Base-by-base conservation (phyloP, 495 filamentous ascomycete genomes). In the Hyaloscypha variabilis region DNA sequence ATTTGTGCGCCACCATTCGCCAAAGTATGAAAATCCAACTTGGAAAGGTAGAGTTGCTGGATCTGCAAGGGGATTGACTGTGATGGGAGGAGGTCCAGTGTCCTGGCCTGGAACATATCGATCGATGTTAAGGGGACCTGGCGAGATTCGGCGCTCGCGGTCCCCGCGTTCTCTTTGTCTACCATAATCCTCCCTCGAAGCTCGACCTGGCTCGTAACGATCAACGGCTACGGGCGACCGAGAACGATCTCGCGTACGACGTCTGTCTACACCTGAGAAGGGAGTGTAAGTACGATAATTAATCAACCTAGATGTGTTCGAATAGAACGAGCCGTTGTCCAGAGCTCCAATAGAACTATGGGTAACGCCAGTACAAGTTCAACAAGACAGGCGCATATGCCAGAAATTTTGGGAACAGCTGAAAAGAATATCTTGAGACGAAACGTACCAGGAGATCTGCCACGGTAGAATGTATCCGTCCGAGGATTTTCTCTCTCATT, bases 21-120 rank as follows among this genome's bases (percentile, higher is more conserved):
- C 91, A 73, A 96, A 99, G 77, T 89, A 98, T 26, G 90, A 97
- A 78, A 98, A 98, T 0, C 95, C 94, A 56, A 97, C 95, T 74
- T 97, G 94, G 67, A 90, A 96, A 17, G 97, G 90, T 11, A 98
- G 82, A 57, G 85, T 90, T 60, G 93, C 80, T 8, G 95, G 95
- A 69, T 98, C 91, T 19, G 87, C 82, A 36, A 97, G 75, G 3
- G 90, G 91, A 70, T 96, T 96, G 3, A 79, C 78, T 8, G 84
- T 77, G n/a, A 89, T 76, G 17, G 89, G 84, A 21, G 77, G 69
- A 39, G 82, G 82, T 30, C 78, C 79, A 19, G 76, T 72, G 58
- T 90, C 90, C 71, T 95, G 91, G 8, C 94, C 92, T 2, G 95
- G 95, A 26, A 98, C 91, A 76, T 99, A 99, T 56, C 96, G 90